phyloP scores from a whole-genome alignment of 257 asterid genomes.

The Parsonsia alboflavescens region DNA sequence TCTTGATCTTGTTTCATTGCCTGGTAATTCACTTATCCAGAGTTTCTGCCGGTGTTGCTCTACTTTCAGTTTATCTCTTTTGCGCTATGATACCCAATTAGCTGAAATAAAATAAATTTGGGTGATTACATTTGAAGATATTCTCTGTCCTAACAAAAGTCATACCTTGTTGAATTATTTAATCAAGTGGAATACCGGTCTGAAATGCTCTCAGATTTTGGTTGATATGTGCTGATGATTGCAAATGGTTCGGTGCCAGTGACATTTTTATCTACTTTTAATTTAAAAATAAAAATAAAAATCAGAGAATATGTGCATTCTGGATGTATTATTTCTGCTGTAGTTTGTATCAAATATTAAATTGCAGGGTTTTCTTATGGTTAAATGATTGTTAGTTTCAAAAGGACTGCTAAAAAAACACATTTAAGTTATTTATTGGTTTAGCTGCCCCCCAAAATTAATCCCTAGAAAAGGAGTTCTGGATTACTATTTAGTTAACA shows the following conservation, averaged over 20 bases:
- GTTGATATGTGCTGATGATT: not conserved
- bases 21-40: slow-evolving; percentile 51
- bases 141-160: not conserved
- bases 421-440: not conserved
- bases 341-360: not conserved
- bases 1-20: slow-evolving; percentile 67
- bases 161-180: not conserved
- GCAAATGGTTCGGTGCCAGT: not conserved
- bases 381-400: not conserved
- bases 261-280: not conserved
- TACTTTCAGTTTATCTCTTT: not conserved
- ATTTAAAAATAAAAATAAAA: too few species aligned
- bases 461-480: not conserved
- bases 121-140: not conserved
- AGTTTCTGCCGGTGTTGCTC: not conserved
- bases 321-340: not conserved
- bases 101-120: slow-evolving; percentile 1
- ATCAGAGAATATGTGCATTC: not conserved
- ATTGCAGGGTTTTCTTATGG: not conserved
- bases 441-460: not conserved
- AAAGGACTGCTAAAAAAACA: not conserved
- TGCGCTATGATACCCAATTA: not conserved
- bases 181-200: not conserved
- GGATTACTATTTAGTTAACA: not conserved
- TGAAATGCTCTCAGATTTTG: not conserved